phyloP scores from a whole-genome alignment of 176 grass and related monocot genomes.

The Musa acuminata region DNA sequence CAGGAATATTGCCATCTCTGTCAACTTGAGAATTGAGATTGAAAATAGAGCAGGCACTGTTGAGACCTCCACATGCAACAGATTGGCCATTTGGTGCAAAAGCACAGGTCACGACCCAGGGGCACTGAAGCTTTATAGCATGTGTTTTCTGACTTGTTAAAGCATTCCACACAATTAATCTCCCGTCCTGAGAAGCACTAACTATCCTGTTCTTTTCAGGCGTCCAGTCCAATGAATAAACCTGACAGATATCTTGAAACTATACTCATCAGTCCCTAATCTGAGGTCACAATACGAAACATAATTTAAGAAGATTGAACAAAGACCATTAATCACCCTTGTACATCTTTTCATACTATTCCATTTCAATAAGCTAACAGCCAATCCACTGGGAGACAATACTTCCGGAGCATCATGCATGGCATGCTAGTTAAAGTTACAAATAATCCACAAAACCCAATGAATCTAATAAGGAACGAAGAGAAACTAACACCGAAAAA shows the following conservation, averaged over 20 bases:
- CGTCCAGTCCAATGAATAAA: conserved; percentile 98
- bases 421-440: background rate
- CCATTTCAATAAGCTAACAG: background rate
- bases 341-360: background rate
- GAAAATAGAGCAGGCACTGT: conserved; percentile 96
- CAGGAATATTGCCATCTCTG: conserved; percentile 76
- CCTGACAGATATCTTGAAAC: conserved; percentile 36
- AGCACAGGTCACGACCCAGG: conserved; percentile 96
- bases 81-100: conserved; percentile 93
- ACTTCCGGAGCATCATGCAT: background rate
- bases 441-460: background rate
- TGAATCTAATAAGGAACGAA: background rate
- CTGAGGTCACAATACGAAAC: background rate
- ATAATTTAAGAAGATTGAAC: background rate
- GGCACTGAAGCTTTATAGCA: conserved; percentile 89
- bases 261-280: conserved; percentile 18
- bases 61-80: conserved; percentile 96
- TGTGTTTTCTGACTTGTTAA: conserved; percentile 99
- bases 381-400: background rate
- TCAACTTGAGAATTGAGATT: conserved; percentile 86
- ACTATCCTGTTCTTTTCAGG: conserved; percentile 98
- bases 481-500: background rate
- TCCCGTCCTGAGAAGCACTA: conserved; percentile 84
- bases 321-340: background rate
- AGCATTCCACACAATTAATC: conserved; percentile 98